Conservation (phyloP, 768 basidiomycete genomes). For the Austroboletus festivus region DNA sequence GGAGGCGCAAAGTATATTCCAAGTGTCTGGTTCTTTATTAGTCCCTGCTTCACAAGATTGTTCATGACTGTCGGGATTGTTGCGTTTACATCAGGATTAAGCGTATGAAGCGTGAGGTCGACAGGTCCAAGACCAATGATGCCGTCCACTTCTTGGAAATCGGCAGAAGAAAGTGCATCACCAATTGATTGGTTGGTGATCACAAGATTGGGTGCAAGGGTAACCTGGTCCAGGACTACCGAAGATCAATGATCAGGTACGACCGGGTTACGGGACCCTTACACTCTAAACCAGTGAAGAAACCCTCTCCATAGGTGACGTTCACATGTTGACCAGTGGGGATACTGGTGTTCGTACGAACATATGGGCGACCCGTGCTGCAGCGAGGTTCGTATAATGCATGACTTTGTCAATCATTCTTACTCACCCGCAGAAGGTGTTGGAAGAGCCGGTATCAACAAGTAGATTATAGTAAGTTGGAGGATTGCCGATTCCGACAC, state of each 20-base stretch:
- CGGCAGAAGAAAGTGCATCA: conserved; percentile 11
- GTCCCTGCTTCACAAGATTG: conserved; percentile 22
- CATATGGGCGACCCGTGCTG: conserved; percentile 21
- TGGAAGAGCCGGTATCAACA: conserved; percentile 33
- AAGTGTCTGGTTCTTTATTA: conserved; percentile 14
- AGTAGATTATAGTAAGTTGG: conserved; percentile 28
- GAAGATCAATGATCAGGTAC: background rate
- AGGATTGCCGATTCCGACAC: conserved; percentile 27
- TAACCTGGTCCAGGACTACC: conserved; percentile 25
- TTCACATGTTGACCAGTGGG: conserved; percentile 22
- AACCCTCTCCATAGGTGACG: conserved; percentile 8
- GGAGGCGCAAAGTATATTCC: conserved; percentile 25
- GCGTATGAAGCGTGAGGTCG: conserved; percentile 14
- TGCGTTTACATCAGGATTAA: background rate
- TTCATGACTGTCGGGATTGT: conserved; percentile 25
- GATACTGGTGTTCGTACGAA: conserved; percentile 21
- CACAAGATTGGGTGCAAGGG: conserved; percentile 23
- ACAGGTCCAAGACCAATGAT: conserved; percentile 29
- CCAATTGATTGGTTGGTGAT: conserved; percentile 31
- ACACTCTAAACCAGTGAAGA: conserved; percentile 37
- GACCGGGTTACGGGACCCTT: background rate
- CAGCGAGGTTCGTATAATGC: background rate
- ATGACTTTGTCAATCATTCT: background rate
- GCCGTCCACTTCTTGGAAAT: conserved; percentile 24
- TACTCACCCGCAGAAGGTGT: conserved; percentile 26